A percentile compares a stretch with the other conserved stretches of the same genome.
Evolutionary conservation across 495 filamentous ascomycete genomes (phyloP).

Genomic region (Hypoxylon fuscum): DNA sequence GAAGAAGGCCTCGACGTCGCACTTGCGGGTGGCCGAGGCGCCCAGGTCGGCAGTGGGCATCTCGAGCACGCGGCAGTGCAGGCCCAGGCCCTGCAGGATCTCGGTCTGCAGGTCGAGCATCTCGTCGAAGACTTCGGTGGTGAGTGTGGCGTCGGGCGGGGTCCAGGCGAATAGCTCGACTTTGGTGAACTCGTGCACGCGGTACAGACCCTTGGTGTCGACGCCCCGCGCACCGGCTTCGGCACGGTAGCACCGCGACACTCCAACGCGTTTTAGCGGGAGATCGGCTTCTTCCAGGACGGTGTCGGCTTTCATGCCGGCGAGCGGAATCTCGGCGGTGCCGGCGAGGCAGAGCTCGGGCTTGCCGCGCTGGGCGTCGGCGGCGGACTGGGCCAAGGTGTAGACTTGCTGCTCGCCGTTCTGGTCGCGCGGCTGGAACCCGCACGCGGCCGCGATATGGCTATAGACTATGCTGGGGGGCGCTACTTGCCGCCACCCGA

Average conservation of each 20-base stretch:
- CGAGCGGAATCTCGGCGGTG: conserved; percentile 94
- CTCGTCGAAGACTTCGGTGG: conserved; percentile 75
- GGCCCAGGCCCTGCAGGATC: conserved; percentile 75
- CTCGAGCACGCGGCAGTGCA: conserved; percentile 90
- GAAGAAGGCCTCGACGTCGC: conserved; percentile 94
- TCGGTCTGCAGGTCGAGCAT: conserved; percentile 87
- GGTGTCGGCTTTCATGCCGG: conserved; percentile 84
- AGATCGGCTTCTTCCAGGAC: conserved; percentile 68
- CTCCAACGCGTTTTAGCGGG: conserved; percentile 81
- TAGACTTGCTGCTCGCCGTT: conserved; percentile 93
- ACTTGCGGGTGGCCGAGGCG: conserved; percentile 83
- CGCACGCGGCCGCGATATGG: conserved; percentile 88
- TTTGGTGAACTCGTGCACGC: conserved; percentile 99
- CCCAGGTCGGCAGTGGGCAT: conserved; percentile 92
- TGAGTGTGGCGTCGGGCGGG: conserved; percentile 52
- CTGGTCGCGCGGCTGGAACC: conserved; percentile 91
- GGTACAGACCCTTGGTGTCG: conserved; percentile 93
- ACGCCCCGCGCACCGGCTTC: conserved; percentile 90
- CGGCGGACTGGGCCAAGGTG: conserved; percentile 67
- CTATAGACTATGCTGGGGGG: conserved; percentile 92
- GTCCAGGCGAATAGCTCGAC: conserved; percentile 97
- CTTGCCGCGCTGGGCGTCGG: conserved; percentile 66
- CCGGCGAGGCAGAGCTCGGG: conserved; percentile 79
- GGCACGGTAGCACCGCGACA: conserved; percentile 89
- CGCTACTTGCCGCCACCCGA: conserved; percentile 76